These are phyloP conservation scores for Periconia sp. DNA, from an alignment of 2,329 filamentous ascomycete genomes.

Conservation along the genomic window DNA sequence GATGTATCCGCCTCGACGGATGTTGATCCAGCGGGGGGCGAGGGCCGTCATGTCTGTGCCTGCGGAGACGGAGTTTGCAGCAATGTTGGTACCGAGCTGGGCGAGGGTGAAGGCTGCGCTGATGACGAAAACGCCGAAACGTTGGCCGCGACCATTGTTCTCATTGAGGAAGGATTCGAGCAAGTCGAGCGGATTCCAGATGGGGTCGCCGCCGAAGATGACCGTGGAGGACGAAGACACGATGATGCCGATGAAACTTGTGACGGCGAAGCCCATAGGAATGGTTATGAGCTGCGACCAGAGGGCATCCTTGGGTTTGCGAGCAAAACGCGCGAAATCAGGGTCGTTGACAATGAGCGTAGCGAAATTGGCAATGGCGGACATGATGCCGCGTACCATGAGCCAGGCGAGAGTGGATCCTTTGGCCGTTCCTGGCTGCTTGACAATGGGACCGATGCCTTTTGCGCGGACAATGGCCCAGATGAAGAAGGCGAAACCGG, in stretches of 20 bases:
- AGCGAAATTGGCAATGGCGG: slow-evolving; percentile 87
- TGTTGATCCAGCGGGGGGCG: slow-evolving; percentile 79
- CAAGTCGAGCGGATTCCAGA: slow-evolving; percentile 52
- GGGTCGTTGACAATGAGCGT: slow-evolving; percentile 81
- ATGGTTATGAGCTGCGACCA: slow-evolving; percentile 75
- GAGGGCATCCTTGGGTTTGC: slow-evolving; percentile 75
- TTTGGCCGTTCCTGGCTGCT: slow-evolving; percentile 66
- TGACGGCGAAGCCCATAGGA: slow-evolving; percentile 62
- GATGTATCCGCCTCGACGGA: slow-evolving; percentile 85
- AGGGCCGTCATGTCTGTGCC: slow-evolving; percentile 84
- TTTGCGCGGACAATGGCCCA: slow-evolving; percentile 85
- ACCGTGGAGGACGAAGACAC: slow-evolving; percentile 55
- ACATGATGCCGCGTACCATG: slow-evolving; percentile 86
- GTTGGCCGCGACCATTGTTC: slow-evolving; percentile 43
- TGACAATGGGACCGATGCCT: slow-evolving; percentile 82
- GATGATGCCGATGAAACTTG: slow-evolving; percentile 75
- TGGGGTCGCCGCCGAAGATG: slow-evolving; percentile 49
- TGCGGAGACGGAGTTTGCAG: slow-evolving; percentile 83
- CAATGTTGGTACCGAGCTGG: slow-evolving; percentile 85
- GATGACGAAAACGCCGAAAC: slow-evolving; percentile 61
- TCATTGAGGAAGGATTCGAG: slow-evolving; percentile 51
- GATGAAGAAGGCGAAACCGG: slow-evolving; percentile 85
- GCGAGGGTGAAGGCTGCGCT: slow-evolving; percentile 66
- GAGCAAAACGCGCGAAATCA: slow-evolving; percentile 84
- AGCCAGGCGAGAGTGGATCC: slow-evolving; percentile 80